Base-by-base conservation (phyloP, 768 basidiomycete genomes). In the Boletus bicolor region DNA sequence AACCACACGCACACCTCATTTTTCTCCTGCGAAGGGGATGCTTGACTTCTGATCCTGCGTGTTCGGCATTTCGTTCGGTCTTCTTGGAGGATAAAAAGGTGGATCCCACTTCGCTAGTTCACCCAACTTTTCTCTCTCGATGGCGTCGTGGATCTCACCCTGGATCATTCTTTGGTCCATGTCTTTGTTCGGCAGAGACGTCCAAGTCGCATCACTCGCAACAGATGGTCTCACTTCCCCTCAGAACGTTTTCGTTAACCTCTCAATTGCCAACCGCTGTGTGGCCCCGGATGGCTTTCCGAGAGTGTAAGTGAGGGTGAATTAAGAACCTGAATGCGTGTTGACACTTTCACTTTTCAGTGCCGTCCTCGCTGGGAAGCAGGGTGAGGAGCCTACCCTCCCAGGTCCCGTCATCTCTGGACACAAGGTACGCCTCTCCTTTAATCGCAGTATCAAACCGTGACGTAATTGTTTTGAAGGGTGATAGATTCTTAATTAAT, bases 391-490 rank as follows among this genome's bases (percentile, higher is more conserved):
- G 26, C 53, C 73, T 8, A 46, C 64, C 4, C 76, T 76, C 49
- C 77, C 77, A 12, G 77, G 75, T 1, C 72, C 74, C 0, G 62
- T 75, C 14, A 75, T 80, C 47, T 67, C 71, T 19, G 76, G 73
- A 26, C 65, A 69, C 55, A 78, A 76, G 59, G 73, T 67, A 49
- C 19, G 49, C 26, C 24, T 30, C 12, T 19, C 14, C 44, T 17
- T 28, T 42, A 3, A 24, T 44, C 41, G n/a, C 21, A 24, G 11
- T 8, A 24, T 37, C 15, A 35, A 9, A 7, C 19, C 19, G 4
- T 32, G 10, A 35, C 24, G 5, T 51, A 10, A 43, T 5, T 8
- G 4, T 26, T 41, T 44, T 47, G 9, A 49, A 65, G 64, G 64
- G 64, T 1, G 64, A 65, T 36, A 44, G 47, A 30, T 65, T 65